phyloP scores from a whole-genome alignment of 1,284 basidiomycete species.

The Pseudomicrostroma phylloplanum region DNA sequence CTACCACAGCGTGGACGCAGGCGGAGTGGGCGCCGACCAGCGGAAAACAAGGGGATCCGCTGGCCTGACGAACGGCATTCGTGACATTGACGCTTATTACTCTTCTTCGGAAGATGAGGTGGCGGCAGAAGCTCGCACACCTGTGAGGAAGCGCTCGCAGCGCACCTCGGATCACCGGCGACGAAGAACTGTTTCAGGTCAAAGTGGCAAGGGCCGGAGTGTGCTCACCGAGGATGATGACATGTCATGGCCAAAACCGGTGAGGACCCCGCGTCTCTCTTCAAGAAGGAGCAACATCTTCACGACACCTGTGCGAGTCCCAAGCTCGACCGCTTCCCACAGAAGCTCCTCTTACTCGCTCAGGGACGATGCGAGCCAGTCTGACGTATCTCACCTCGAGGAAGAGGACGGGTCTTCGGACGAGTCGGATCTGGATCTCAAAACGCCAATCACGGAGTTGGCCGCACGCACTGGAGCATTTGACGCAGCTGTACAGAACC shows the following conservation, averaged over 20 bases:
- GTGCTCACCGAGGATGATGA: neutral
- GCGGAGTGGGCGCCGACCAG: constrained; percentile 2
- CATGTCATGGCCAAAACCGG: constrained; percentile 1
- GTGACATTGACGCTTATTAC: no score
- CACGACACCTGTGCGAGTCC: constrained; percentile 2
- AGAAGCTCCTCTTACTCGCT: constrained; percentile 4
- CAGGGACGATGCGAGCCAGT: neutral
- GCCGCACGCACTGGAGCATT: constrained; percentile 12
- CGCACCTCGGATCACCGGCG: neutral
- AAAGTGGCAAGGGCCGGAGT: no score
- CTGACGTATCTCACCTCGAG: no score
- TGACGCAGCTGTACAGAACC: constrained; percentile 4
- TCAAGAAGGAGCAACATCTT: constrained; percentile 11
- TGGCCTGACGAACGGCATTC: no score
- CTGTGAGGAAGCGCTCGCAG: neutral
- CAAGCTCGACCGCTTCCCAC: neutral
- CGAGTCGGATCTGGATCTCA: constrained; percentile 12
- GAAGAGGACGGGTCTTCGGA: constrained; percentile 7
- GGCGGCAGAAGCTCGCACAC: no score
- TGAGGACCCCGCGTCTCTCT: constrained; percentile 7
- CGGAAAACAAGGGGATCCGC: neutral
- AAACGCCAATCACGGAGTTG: constrained; percentile 9
- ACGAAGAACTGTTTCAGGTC: no score
- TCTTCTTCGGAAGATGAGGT: no score
- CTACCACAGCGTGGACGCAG: neutral